A percentile compares a stretch with the other conserved stretches of the same genome.
phyloP scores from a whole-genome alignment of 2,329 filamentous ascomycete species.

The Hypomyces rosellus region DNA sequence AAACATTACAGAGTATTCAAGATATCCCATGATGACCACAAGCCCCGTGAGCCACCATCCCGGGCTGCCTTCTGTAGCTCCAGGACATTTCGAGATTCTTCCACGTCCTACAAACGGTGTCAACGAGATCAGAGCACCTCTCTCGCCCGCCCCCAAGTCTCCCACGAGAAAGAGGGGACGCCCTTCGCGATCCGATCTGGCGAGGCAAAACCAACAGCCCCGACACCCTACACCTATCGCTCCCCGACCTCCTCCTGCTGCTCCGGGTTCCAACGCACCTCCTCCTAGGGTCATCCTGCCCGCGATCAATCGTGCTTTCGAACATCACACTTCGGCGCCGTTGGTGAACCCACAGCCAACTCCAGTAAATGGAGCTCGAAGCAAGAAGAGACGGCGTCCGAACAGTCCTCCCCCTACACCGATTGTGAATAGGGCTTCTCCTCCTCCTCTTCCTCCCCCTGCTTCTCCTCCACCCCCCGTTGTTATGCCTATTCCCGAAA shows the following conservation, averaged over 20 bases:
- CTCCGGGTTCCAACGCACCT: conserved; percentile 4
- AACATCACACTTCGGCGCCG: neutral
- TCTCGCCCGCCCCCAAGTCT: conserved; percentile 5
- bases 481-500: neutral
- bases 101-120: conserved; percentile 18
- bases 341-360: neutral
- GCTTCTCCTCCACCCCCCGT: neutral
- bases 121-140: conserved; percentile 9
- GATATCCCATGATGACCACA: neutral
- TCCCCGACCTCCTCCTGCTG: conserved; percentile 20
- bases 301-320: conserved; percentile 2
- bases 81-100: conserved; percentile 14
- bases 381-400: conserved; percentile 5
- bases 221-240: conserved; percentile 28
- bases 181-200: conserved; percentile 39
- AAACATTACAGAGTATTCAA: conserved; percentile 5
- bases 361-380: neutral
- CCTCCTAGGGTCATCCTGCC: conserved; percentile 11
- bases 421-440: neutral
- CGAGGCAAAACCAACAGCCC: conserved; percentile 24
- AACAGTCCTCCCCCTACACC: neutral
- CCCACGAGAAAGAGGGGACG: conserved; percentile 34
- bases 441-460: neutral
- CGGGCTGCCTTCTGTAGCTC: conserved; percentile 2
- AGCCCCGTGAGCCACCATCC: conserved; percentile 3